A percentile compares a stretch with the other conserved stretches of the same genome.
Evolutionary conservation across 495 filamentous ascomycete species (phyloP).

Genomic region (Xylaria scruposa): DNA sequence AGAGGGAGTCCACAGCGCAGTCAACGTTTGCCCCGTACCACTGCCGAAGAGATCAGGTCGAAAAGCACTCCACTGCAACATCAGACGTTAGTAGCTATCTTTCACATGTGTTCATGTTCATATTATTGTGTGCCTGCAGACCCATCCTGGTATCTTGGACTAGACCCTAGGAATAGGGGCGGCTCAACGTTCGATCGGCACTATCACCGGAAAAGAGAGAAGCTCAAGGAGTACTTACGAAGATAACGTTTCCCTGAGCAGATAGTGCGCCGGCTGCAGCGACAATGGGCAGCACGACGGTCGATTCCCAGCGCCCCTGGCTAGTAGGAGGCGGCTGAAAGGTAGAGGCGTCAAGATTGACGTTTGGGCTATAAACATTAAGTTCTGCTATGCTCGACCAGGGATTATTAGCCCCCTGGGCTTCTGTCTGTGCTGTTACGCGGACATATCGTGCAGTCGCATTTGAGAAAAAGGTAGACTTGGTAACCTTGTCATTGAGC

Average conservation of each 20-base stretch:
- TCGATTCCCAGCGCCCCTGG: constrained; percentile 55
- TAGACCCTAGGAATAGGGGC: not conserved
- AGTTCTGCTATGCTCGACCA: constrained; percentile 47
- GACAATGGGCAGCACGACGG: constrained; percentile 60
- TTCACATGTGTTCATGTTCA: not conserved
- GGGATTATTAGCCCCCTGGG: constrained; percentile 41
- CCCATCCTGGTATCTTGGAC: not conserved
- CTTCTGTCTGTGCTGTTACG: constrained; percentile 44
- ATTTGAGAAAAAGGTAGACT: constrained; percentile 50
- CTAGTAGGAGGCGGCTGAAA: constrained; percentile 31
- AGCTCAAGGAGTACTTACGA: constrained; percentile 2
- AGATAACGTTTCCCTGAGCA: constrained; percentile 18
- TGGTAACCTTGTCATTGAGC: constrained; percentile 46
- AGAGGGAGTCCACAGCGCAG: constrained; percentile 49
- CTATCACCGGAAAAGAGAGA: not conserved
- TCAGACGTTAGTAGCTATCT: not conserved
- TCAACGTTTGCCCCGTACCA: constrained; percentile 49
- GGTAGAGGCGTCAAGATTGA: constrained; percentile 15
- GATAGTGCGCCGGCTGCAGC: constrained; percentile 43
- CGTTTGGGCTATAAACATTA: constrained; percentile 22
- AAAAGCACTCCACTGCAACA: constrained; percentile 24
- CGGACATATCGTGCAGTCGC: constrained; percentile 49
- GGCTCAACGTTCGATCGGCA: not conserved
- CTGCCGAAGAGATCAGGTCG: constrained; percentile 25
- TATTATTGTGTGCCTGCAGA: not conserved